A percentile compares a stretch with the other conserved stretches of the same genome.
phyloP scores from a whole-genome alignment of 495 filamentous ascomycete species.

The Penicillium argentinense region DNA sequence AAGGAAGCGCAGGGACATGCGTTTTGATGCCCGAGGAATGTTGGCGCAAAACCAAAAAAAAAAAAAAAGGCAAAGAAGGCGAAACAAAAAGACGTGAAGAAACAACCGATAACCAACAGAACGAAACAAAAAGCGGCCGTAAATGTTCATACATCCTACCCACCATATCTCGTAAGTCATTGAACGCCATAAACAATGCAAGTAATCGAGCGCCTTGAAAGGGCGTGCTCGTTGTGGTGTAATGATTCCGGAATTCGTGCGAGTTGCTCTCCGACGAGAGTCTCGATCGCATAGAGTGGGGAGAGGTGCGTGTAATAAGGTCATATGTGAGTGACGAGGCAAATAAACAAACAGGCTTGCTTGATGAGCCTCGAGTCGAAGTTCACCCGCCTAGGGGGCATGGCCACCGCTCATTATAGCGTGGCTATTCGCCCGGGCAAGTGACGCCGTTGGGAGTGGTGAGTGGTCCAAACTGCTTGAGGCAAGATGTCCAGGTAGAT shows the following conservation, averaged over 20 bases:
- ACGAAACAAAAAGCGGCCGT: conserved; percentile 28
- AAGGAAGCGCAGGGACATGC: conserved; percentile 31
- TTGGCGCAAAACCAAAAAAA: conserved; percentile 17
- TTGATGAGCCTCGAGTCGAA: conserved; percentile 6
- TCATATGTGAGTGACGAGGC: background rate
- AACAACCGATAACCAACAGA: too few species aligned
- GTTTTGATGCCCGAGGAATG: conserved; percentile 18
- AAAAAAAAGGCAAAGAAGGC: conserved; percentile 26
- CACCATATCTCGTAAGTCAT: conserved; percentile 41
- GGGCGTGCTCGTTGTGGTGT: background rate
- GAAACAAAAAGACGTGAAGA: conserved; percentile 28
- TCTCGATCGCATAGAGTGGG: background rate
- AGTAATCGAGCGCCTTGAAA: conserved; percentile 9
- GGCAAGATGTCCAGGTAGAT: conserved; percentile 28
- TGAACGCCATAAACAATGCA: conserved; percentile 47
- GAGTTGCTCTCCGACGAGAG: conserved; percentile 5
- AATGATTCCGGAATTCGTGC: conserved; percentile 12
- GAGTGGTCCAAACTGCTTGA: conserved; percentile 37
- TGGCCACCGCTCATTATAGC: conserved; percentile 53
- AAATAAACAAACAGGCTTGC: background rate
- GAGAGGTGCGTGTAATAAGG: background rate
- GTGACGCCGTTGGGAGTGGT: conserved; percentile 35
- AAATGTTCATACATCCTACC: conserved; percentile 51
- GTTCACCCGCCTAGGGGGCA: conserved; percentile 39
- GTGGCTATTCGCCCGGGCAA: conserved; percentile 45